A percentile compares a stretch with the other conserved stretches of the same genome.
Evolutionary conservation across 1,139 yeast species (phyloP).

Genomic region (Hyphopichia pseudoburtonii): DNA sequence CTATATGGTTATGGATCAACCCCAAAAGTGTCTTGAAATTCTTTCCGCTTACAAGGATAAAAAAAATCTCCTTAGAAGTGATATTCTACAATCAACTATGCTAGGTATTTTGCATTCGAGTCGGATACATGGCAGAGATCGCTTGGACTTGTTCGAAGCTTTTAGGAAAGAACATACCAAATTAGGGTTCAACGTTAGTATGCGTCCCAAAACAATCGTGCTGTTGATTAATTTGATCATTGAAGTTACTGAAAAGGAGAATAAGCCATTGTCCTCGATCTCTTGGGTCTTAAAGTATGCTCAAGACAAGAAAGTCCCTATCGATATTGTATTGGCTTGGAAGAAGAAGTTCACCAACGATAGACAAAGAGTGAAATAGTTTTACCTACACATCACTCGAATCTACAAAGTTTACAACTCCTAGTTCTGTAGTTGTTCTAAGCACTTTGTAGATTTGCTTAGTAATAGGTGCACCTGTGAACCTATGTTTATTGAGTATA

Average conservation of each 20-base stretch:
- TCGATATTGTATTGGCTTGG: constrained; percentile 8
- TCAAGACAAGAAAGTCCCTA: constrained; percentile 11
- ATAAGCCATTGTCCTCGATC: constrained; percentile 9
- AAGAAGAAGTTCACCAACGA: background rate
- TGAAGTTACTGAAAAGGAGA: constrained; percentile 9
- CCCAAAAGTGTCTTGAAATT: constrained; percentile 15
- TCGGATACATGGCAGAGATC: constrained; percentile 14
- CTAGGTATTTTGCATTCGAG: constrained; percentile 25
- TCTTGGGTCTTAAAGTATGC: constrained; percentile 13
- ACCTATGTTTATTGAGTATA: too few species aligned
- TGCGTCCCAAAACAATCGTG: constrained; percentile 14
- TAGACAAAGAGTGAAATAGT: too few species aligned
- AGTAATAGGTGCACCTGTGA: too few species aligned
- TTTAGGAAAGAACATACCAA: constrained; percentile 18
- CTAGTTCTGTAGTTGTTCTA: too few species aligned
- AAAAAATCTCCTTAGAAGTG: constrained; percentile 15
- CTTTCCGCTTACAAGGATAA: constrained; percentile 19
- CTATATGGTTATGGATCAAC: background rate
- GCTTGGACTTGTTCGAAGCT: constrained; percentile 17
- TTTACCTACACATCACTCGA: too few species aligned
- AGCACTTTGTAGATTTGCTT: too few species aligned
- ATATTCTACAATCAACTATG: constrained; percentile 20
- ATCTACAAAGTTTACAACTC: too few species aligned
- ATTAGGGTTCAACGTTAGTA: constrained; percentile 19
- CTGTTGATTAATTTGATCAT: constrained; percentile 14